A percentile compares a stretch with the other conserved stretches of the same genome.
These are phyloP conservation scores for Eleusine coracana DNA, from an alignment of 176 grass and related monocot species.

Conservation along the genomic window DNA sequence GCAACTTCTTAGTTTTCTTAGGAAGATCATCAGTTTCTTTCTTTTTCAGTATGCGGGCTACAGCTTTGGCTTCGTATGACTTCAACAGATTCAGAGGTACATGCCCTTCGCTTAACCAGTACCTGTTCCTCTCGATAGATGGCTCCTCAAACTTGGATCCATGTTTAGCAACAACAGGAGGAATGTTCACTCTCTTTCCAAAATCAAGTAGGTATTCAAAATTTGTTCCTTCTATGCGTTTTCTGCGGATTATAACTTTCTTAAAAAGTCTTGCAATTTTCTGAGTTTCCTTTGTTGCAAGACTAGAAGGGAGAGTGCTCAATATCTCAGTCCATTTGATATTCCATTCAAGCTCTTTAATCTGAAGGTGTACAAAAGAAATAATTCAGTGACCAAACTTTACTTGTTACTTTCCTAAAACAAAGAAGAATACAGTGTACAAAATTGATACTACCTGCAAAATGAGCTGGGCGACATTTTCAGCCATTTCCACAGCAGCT, in stretches of 20 bases:
- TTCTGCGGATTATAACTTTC: conserved; percentile 94
- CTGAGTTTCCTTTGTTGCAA: conserved; percentile 80
- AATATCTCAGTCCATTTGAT: conserved; percentile 90
- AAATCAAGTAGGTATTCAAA: conserved; percentile 94
- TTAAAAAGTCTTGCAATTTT: conserved; percentile 83
- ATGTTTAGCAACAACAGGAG: conserved; percentile 85
- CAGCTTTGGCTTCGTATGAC: conserved; percentile 78
- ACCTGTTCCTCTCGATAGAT: conserved; percentile 82
- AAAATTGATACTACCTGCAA: conserved; percentile 64
- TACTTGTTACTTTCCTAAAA: conserved; percentile 20
- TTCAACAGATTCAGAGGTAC: conserved; percentile 86
- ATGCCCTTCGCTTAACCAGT: conserved; percentile 84
- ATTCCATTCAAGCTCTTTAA: conserved; percentile 93
- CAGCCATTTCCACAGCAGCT: conserved; percentile 88
- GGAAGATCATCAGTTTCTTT: conserved; percentile 54
- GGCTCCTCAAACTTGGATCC: conserved; percentile 78
- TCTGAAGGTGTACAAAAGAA: conserved; percentile 57
- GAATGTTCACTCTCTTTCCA: conserved; percentile 83
- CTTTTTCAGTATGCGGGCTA: conserved; percentile 79
- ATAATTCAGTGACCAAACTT: conserved; percentile 37
- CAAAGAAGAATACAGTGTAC: conserved; percentile 1
- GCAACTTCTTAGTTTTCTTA: conserved; percentile 53
- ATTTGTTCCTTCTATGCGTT: conserved; percentile 59
- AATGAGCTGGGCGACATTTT: conserved; percentile 70
- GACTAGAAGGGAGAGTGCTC: conserved; percentile 56